Evolutionary conservation across 768 basidiomycete genomes (phyloP).

Genomic region (Mrakia hoshinonis): DNA sequence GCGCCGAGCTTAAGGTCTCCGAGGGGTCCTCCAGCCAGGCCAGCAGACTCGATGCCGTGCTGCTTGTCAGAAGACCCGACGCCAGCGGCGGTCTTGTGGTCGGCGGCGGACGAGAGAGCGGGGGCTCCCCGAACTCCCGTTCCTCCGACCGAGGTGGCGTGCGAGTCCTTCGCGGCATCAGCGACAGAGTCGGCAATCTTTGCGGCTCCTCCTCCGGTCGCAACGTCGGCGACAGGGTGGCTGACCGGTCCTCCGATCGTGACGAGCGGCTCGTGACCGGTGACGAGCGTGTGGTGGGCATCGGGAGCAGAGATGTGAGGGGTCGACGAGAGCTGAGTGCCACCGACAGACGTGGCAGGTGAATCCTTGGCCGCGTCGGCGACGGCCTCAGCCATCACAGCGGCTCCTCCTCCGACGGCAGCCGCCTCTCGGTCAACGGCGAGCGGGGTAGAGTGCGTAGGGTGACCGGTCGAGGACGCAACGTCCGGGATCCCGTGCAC

Average conservation of each 20-base stretch:
- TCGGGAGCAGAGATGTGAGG: not conserved
- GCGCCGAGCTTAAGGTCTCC: slow-evolving; percentile 6
- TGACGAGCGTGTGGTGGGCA: too few species aligned
- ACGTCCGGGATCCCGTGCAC: not conserved
- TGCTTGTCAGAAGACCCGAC: not conserved
- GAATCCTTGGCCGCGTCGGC: slow-evolving; percentile 16
- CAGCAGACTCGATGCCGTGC: not conserved
- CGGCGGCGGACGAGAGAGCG: not conserved
- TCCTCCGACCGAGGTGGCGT: slow-evolving; percentile 1
- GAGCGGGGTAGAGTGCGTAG: not conserved
- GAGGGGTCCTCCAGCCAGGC: not conserved
- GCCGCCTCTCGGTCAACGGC: not conserved
- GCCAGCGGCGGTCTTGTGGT: not conserved
- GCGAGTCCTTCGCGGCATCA: slow-evolving; percentile 17
- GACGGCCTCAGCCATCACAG: slow-evolving; percentile 8
- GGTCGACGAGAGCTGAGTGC: not conserved
- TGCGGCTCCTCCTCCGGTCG: slow-evolving; percentile 13
- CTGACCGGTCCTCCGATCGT: not conserved
- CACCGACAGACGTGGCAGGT: slow-evolving; percentile 9
- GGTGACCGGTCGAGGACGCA: not conserved
- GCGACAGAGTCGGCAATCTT: slow-evolving; percentile 5
- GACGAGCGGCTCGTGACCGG: not conserved
- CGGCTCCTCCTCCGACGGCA: slow-evolving; percentile 16
- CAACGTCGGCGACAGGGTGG: not conserved
- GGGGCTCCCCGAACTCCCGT: not conserved